phyloP scores from a whole-genome alignment of 2,329 filamentous ascomycete genomes.

The Hymenoscyphus fraxineus region DNA sequence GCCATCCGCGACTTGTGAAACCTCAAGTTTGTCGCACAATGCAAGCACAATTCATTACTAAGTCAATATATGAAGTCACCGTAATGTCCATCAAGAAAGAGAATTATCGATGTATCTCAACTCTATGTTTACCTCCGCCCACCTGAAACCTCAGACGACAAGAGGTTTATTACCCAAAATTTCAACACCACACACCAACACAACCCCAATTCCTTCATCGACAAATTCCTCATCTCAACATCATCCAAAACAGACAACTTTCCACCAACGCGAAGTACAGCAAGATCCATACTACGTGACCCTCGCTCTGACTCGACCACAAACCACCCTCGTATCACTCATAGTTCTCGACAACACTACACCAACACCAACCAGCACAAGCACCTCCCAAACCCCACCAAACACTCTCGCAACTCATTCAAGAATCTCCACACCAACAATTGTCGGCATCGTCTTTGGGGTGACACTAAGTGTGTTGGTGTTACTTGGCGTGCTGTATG shows the following conservation, averaged over 20 bases:
- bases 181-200: not conserved
- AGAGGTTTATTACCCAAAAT: not conserved
- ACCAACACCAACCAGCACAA: not conserved
- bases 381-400: not conserved
- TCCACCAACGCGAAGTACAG: not conserved
- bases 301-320: conserved; percentile 12
- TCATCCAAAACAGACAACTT: not conserved
- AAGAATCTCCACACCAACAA: conserved; percentile 14
- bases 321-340: conserved; percentile 13
- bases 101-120: not conserved
- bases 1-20: not conserved
- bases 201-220: not conserved
- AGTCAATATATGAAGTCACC: not conserved
- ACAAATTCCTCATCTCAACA: not conserved
- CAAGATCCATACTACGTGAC: conserved; percentile 6
- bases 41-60: not conserved
- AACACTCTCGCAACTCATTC: not conserved
- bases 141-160: not conserved
- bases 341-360: conserved; percentile 12
- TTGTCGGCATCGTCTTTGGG: conserved; percentile 24
- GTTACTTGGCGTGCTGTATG: conserved; percentile 20
- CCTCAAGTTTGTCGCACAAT: not conserved
- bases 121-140: not conserved
- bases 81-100: not conserved
- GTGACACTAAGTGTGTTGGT: conserved; percentile 11